phyloP scores from a whole-genome alignment of 2,329 filamentous ascomycete species.

The Akanthomyces uredinophilus region DNA sequence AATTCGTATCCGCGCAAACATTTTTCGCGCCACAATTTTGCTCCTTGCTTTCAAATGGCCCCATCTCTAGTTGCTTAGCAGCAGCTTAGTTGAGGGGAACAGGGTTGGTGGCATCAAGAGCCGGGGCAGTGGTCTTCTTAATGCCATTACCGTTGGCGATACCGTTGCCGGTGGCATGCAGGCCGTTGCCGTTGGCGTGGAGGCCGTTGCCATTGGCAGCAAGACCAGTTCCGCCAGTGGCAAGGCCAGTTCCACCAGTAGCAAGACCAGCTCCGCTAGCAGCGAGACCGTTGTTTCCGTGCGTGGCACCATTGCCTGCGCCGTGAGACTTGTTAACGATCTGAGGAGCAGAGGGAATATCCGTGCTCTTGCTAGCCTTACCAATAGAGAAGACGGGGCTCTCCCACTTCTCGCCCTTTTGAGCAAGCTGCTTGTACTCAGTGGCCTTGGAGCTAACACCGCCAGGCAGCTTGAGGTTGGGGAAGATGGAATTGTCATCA shows the following conservation, averaged over 20 bases:
- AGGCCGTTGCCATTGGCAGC: constrained; percentile 11
- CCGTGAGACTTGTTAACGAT: constrained; percentile 42
- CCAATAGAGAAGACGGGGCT: constrained; percentile 90
- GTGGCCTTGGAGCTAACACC: constrained; percentile 91
- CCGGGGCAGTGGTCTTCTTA: constrained; percentile 3
- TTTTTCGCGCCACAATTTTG: neutral
- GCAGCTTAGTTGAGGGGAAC: constrained; percentile 8
- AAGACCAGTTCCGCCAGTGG: constrained; percentile 17
- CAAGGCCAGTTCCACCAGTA: constrained; percentile 15
- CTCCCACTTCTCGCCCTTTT: constrained; percentile 90
- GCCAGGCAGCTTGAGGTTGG: constrained; percentile 70
- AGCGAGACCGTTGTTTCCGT: constrained; percentile 13
- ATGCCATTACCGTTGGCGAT: constrained; percentile 13
- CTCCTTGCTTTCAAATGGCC: neutral
- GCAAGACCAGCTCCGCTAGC: constrained; percentile 14
- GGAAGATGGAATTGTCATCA: constrained; percentile 84
- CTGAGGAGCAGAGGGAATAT: constrained; percentile 59
- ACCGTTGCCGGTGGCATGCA: constrained; percentile 18
- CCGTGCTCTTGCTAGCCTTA: constrained; percentile 63
- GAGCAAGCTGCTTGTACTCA: constrained; percentile 83
- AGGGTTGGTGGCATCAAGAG: constrained; percentile 5
- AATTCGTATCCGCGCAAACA: constrained; percentile 9
- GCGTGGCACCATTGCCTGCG: constrained; percentile 15
- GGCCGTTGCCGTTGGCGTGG: constrained; percentile 10
- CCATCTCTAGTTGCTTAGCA: neutral